Conservation (phyloP, 495 filamentous ascomycete genomes). For the Cercophora sp. region DNA sequence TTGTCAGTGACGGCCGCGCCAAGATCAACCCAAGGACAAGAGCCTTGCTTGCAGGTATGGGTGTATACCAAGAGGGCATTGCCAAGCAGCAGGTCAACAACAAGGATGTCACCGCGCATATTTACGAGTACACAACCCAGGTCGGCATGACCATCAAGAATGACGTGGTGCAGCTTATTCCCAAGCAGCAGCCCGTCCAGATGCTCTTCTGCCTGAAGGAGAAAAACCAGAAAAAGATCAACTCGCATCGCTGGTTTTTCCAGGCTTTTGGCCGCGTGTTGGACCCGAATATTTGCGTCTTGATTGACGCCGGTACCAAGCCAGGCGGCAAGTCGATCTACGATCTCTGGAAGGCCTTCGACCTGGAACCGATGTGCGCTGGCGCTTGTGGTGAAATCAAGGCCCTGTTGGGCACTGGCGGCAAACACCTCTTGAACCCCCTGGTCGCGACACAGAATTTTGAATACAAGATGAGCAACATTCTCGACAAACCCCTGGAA, state of each 20-base stretch:
- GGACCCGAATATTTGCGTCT: constrained; percentile 92
- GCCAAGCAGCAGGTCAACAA: constrained; percentile 97
- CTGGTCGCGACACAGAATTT: constrained; percentile 97
- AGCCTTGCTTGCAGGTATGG: constrained; percentile 87
- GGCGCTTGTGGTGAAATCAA: constrained; percentile 99
- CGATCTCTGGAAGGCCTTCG: constrained; percentile 97
- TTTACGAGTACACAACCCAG: constrained; percentile 99
- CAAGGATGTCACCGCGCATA: constrained; percentile 96
- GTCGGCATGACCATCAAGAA: constrained; percentile 84
- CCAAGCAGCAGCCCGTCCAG: constrained; percentile 78
- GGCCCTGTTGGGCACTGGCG: constrained; percentile 86
- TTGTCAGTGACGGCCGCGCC: constrained; percentile 95
- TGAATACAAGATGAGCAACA: constrained; percentile 99
- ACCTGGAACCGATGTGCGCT: constrained; percentile 93
- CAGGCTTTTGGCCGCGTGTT: constrained; percentile 91
- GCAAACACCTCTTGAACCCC: constrained; percentile 87
- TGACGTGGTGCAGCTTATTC: constrained; percentile 76
- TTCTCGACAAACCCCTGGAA: constrained; percentile 96
- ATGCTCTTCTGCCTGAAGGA: constrained; percentile 99
- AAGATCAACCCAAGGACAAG: constrained; percentile 95
- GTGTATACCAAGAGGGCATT: constrained; percentile 97
- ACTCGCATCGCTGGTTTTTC: constrained; percentile 99
- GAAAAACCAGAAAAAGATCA: constrained; percentile 99
- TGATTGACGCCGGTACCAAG: constrained; percentile 93
- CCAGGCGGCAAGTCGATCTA: constrained; percentile 93